These are phyloP conservation scores for Psilocybe sp. DNA, from an alignment of 768 basidiomycete species.

Conservation along the genomic window DNA sequence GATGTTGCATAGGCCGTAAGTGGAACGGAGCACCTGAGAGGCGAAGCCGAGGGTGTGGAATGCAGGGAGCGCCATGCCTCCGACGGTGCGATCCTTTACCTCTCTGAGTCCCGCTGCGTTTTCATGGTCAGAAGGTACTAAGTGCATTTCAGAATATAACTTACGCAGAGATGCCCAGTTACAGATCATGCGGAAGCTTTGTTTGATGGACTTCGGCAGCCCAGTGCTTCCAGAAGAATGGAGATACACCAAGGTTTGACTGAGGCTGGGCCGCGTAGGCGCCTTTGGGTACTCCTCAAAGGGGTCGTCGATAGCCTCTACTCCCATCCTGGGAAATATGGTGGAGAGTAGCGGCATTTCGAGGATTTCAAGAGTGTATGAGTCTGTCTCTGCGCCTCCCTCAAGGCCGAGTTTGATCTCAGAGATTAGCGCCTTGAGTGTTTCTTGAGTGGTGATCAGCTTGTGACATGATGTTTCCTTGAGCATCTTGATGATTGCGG, in stretches of 20 bases:
- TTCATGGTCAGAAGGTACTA: neutral
- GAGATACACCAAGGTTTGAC: slow-evolving; percentile 31
- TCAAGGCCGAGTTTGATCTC: slow-evolving; percentile 21
- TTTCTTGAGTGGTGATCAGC: slow-evolving; percentile 31
- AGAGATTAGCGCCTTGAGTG: slow-evolving; percentile 26
- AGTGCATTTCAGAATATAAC: slow-evolving; percentile 6
- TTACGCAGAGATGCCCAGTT: slow-evolving; percentile 34
- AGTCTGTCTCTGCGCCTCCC: neutral
- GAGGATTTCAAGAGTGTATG: slow-evolving; percentile 22
- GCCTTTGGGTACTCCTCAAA: slow-evolving; percentile 27
- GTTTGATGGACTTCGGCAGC: slow-evolving; percentile 39
- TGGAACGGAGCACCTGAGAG: slow-evolving; percentile 26
- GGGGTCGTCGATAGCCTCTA: slow-evolving; percentile 25
- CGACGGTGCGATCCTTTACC: slow-evolving; percentile 12
- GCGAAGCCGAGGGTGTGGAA: slow-evolving; percentile 36
- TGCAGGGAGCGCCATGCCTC: slow-evolving; percentile 31
- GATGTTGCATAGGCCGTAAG: slow-evolving; percentile 22
- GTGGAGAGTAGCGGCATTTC: slow-evolving; percentile 27
- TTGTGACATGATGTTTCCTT: slow-evolving; percentile 34
- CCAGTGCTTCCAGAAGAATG: slow-evolving; percentile 53
- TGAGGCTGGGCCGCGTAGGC: slow-evolving; percentile 9
- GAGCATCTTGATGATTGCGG: slow-evolving; percentile 33
- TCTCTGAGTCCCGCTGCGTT: slow-evolving; percentile 12
- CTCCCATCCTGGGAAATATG: slow-evolving; percentile 40
- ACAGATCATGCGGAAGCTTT: slow-evolving; percentile 24